Evolutionary conservation across 768 basidiomycete species (phyloP).

Genomic region (Termitomyces sp.): DNA sequence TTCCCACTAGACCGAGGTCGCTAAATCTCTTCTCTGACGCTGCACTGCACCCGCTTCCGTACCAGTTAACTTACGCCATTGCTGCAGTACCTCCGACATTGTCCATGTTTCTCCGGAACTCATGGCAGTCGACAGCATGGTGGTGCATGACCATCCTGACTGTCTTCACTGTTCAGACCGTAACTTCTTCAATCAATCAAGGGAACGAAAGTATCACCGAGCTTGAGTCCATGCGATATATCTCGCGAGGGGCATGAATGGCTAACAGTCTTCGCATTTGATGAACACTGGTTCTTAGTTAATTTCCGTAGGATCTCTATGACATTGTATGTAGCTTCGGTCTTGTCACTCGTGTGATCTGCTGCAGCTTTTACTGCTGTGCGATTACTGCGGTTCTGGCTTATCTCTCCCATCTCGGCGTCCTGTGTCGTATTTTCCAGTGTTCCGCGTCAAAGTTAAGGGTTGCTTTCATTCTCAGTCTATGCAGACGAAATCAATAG

Average conservation of each 20-base stretch:
- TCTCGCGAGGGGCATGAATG: slow-evolving; percentile 42
- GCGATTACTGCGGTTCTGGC: background rate
- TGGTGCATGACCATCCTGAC: slow-evolving; percentile 42
- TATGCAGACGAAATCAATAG: background rate
- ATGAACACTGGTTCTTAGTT: background rate
- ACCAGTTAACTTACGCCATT: slow-evolving; percentile 24
- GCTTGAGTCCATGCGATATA: slow-evolving; percentile 51
- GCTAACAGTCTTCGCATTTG: background rate
- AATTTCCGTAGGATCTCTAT: background rate
- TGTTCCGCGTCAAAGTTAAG: background rate
- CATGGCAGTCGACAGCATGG: slow-evolving; percentile 54
- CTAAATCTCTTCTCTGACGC: slow-evolving; percentile 20
- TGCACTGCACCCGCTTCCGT: slow-evolving; percentile 24
- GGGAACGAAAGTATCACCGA: slow-evolving; percentile 43
- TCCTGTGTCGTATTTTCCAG: background rate
- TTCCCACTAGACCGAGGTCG: slow-evolving; percentile 31
- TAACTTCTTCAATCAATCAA: slow-evolving; percentile 37
- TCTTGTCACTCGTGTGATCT: background rate
- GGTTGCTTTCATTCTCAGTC: background rate
- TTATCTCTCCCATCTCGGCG: background rate
- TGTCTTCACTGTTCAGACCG: slow-evolving; percentile 40
- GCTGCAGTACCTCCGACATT: slow-evolving; percentile 46
- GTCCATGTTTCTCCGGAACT: slow-evolving; percentile 39
- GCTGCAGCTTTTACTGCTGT: background rate
- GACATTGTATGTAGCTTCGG: background rate